Evolutionary conservation across 2,329 filamentous ascomycete species (phyloP), one percentile per base, ranked within the genome.

Genomic region (Penicillium brevicompactum): DNA sequence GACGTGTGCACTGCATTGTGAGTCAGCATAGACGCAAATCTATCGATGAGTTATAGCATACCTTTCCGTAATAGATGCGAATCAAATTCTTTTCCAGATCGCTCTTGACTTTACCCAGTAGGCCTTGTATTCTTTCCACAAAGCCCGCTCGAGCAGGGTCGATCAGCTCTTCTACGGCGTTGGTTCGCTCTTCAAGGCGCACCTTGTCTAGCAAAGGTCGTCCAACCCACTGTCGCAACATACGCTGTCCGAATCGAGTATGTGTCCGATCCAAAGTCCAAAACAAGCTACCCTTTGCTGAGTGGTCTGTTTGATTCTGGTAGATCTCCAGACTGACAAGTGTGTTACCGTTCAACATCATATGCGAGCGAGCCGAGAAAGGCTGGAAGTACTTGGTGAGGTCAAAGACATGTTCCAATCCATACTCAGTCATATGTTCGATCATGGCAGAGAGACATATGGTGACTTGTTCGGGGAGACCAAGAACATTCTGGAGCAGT

Each of bases 361-460:
- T 97, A 69, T 97, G 92, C 13, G 93, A 92, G 37, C 92, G 83
- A 7, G 92, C 91, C 64, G 90, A 96, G 76, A 99, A 99, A 2
- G 92, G 91, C 64, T 96, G 89, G 68, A 99, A 99, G 76, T 97
- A 96, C 66, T 96, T 96, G 1, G 94, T 97, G 42, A 99, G 78
- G 67, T 96, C 89, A 65, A 99, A 96, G 50, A 99, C 91, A 77
- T 97, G 92, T 72, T 97, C 89, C 18, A 99, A 81, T 0, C 92
- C 92, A 70, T 97, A 99, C 61, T 96, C 92, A 16, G 86, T 87
- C 65, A 99, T 80, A 68, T 99, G 92, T 1, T 84, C 90, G 65
- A 99, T 97, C 92, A 99, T 97, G 10, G 92, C 90, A 4, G 94
- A 97, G 13, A 99, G 82, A 73, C 94, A 99, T 40, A 96, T 87